Base-by-base conservation (phyloP, 2,329 filamentous ascomycete species). In the Apiospora aurea region DNA sequence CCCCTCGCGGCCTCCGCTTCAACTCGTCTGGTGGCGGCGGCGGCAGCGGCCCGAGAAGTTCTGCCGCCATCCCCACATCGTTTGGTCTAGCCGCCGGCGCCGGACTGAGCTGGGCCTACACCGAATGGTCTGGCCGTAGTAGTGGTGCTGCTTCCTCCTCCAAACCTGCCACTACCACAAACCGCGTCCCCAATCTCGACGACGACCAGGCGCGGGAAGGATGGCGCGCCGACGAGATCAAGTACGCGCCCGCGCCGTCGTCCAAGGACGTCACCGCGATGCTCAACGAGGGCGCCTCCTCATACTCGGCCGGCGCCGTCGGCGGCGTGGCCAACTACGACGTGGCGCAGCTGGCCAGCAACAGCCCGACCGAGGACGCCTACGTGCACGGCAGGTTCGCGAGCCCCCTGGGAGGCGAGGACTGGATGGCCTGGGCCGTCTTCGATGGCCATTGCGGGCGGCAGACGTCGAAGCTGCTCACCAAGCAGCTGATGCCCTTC, bases 391-490 rank as follows among this genome's bases (percentile, higher is more conserved):
- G 81, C 34, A 75, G 69, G 21, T 80, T 81, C 75, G 73, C 78
- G 29, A 76, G 70, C 67, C 77, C 78, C 4, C 75, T 78, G 64
- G 72, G 73, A 43, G 11, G 44, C 3, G 74, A 75, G 49, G 74
- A 76, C 14, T 81, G 79, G 80, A 76, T 80, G 72, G 75, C 79
- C 11, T 80, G 79, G 79, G 79, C 77, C 5, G 77, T 82, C 29
- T 82, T 82, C 57, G 80, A 82, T 69, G 80, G 80, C 0, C 81
- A 82, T 70, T 79, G 78, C 64, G 81, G 81, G 38, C 81, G 80
- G 79, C 81, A 82, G 72, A 73, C 79, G 29, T 81, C 81, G 7
- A 72, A 79, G 26, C 72, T 81, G 2, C 75, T 82, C 0, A 77
- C 78, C 43, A 76, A 76, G 26, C 75, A 81, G 57, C 73, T 82